Base-by-base conservation (phyloP, 2,329 filamentous ascomycete species). In the Aaosphaeria pasadenensis region DNA sequence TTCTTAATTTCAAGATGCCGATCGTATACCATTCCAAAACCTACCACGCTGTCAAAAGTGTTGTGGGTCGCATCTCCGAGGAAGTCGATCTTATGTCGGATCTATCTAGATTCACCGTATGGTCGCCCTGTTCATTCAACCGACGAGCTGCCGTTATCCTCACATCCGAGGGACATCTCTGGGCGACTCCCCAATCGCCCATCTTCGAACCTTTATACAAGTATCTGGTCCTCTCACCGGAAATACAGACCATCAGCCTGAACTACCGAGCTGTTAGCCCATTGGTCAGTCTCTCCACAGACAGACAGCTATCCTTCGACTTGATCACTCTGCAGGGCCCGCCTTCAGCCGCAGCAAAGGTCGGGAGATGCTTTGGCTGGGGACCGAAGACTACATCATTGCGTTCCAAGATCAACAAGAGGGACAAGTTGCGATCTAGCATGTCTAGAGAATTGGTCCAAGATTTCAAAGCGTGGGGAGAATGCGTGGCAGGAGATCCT, bases 331-430 rank as follows among this genome's bases (percentile, higher is more conserved):
- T 66, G 11, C 48, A 45, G 30, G 62, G 58, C 5, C 53, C 57
- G 1, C 49, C 57, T 4, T 47, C 49, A 28, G 50, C 64, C 13
- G 62, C 62, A 11, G 52, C 57, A 41, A 56, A 52, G 2, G 61
- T 66, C 11, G 63, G 62, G 33, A 64, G 62, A 40, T 54, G 55
- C 9, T 66, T 66, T 43, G 60, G 63, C 7, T 64, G 63, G 63
- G 57, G 61, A 35, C 63, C 63, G 0, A 58, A 56, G 45, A 56
- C 55, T 13, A 62, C 59, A 58, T 7, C 50, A 64, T 3, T 54
- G 56, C 1, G 29, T 51, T 7, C 58, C 58, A 29, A 49, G 59
- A 43, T 48, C 52, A 13, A 50, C 45, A 13, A 44, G 41, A 11
- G 54, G 51, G 6, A 47, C 58, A 5, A 57, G 51, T 30, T 50